A percentile compares a stretch with the other conserved stretches of the same genome.
Evolutionary conservation across 306 rosid species (phyloP).

Genomic region (Fragaria nilgerrensis): DNA sequence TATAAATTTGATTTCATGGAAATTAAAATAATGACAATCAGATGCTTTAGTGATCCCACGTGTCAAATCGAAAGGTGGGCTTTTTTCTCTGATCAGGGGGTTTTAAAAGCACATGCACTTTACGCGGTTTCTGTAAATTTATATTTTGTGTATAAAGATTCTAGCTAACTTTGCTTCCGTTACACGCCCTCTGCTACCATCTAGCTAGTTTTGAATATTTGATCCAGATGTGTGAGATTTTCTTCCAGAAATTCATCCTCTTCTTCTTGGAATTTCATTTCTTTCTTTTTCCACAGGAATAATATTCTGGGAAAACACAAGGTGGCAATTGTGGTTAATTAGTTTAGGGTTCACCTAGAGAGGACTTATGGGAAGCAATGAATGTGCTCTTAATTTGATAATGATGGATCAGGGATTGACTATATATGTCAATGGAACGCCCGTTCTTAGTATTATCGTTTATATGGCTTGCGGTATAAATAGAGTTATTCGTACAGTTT

Average conservation of each 20-base stretch:
- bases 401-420: neutral
- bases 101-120: slow-evolving; percentile 51
- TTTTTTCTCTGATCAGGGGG: slow-evolving; percentile 16
- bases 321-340: neutral
- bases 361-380: neutral
- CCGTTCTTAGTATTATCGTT: too few relatives aligned
- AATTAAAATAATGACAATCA: neutral
- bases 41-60: slow-evolving; percentile 10
- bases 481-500: too few relatives aligned
- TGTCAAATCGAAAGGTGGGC: slow-evolving; percentile 41
- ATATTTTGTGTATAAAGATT: slow-evolving; percentile 9
- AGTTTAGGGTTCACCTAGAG: neutral
- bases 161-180: slow-evolving; percentile 29
- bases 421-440: too few relatives aligned
- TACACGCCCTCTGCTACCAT: slow-evolving; percentile 38
- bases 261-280: neutral
- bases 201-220: neutral
- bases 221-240: slow-evolving; percentile 14
- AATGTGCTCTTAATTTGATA: neutral
- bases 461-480: too few relatives aligned
- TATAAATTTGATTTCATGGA: neutral
- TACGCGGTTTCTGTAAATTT: slow-evolving; percentile 64
- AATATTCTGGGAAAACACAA: neutral
- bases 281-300: neutral
- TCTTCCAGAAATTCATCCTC: neutral